Percentiles rank a stretch among this genome's conserved stretches.
phyloP scores from a whole-genome alignment of 2,329 filamentous ascomycete genomes.

The Stagonosporopsis rhizophila region DNA sequence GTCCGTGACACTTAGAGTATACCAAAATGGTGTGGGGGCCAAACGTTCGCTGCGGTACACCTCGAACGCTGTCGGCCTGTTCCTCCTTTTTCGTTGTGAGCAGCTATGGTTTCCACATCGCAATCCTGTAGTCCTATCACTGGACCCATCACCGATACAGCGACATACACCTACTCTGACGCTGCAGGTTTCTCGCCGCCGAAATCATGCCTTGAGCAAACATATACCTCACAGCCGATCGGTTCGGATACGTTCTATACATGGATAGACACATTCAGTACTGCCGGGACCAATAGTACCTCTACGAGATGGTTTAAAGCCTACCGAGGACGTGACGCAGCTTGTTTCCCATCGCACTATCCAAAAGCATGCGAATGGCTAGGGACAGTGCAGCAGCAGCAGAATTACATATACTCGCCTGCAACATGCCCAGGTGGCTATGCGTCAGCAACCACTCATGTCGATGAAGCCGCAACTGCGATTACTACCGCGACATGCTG shows the following conservation, averaged over 20 bases:
- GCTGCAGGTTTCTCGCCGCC: conserved; percentile 1
- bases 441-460: neutral
- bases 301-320: neutral
- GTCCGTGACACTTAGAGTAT: neutral
- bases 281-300: neutral
- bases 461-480: neutral
- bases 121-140: neutral
- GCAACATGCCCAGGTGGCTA: conserved; percentile 1
- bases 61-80: neutral
- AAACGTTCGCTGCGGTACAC: neutral
- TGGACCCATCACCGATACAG: conserved; percentile 2
- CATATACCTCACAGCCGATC: neutral
- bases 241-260: neutral
- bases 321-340: conserved; percentile 1
- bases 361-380: conserved; percentile 5
- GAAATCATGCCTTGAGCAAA: conserved; percentile 1
- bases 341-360: neutral
- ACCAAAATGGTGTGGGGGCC: neutral
- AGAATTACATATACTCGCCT: conserved; percentile 4
- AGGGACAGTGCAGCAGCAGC: neutral
- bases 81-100: neutral
- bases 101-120: neutral
- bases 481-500: conserved; percentile 4
- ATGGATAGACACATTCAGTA: neutral
- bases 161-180: neutral